Evolutionary conservation across 129 eudicot genomes (phyloP).

Genomic region (Flaveria sonorensis): DNA sequence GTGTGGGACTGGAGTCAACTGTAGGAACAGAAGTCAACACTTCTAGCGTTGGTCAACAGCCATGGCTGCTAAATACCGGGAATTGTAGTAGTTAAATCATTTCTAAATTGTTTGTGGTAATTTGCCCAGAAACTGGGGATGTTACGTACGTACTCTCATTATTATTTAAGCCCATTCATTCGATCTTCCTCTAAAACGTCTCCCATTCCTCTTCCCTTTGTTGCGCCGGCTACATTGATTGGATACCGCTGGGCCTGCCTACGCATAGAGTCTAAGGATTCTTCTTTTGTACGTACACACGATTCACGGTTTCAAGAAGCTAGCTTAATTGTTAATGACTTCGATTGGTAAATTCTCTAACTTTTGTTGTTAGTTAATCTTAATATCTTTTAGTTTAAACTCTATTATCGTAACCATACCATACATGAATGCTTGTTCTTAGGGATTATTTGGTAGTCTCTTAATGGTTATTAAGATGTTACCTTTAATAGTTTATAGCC

Average conservation of each 20-base stretch:
- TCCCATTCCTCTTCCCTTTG: no score
- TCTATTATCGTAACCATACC: not conserved
- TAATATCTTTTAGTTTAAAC: not conserved
- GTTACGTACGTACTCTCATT: no score
- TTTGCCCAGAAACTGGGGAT: no score
- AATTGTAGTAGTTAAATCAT: not conserved
- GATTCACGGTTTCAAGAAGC: not conserved
- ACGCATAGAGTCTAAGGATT: no score
- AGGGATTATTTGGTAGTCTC: not conserved
- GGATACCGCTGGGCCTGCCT: no score
- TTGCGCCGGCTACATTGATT: no score
- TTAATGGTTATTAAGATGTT: no score
- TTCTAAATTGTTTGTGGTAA: not conserved
- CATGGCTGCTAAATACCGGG: not conserved
- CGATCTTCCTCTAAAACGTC: no score
- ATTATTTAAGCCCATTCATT: no score
- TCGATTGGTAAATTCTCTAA: constrained; percentile 22
- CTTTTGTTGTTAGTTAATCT: not conserved
- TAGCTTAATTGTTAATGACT: constrained; percentile 11
- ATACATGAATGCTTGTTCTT: no score
- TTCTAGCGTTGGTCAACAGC: not conserved
- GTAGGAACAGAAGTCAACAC: not conserved
- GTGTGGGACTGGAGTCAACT: no score
- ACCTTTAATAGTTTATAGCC: no score
- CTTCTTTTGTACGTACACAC: not conserved